Evolutionary conservation across 768 basidiomycete genomes (phyloP).

Genomic region (Suillus subalutaceus): DNA sequence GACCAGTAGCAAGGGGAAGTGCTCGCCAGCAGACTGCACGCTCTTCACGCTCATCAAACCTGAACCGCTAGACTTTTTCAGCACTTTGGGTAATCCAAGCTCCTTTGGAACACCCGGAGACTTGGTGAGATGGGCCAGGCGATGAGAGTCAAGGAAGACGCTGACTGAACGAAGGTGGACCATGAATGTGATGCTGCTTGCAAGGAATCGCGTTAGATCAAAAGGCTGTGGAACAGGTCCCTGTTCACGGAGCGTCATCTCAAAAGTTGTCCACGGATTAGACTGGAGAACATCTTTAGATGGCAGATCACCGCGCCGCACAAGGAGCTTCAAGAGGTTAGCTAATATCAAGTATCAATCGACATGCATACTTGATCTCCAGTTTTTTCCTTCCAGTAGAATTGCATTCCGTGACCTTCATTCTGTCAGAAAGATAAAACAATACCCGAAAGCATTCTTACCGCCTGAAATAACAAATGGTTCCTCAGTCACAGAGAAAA

Average conservation of each 20-base stretch:
- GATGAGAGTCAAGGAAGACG: slow-evolving; percentile 80
- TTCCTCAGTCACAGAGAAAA: slow-evolving; percentile 83
- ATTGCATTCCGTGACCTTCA: slow-evolving; percentile 88
- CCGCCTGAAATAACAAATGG: slow-evolving; percentile 84
- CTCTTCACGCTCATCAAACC: slow-evolving; percentile 70
- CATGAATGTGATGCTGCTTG: slow-evolving; percentile 95
- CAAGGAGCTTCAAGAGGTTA: slow-evolving; percentile 61
- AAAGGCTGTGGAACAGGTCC: slow-evolving; percentile 79
- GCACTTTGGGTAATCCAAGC: slow-evolving; percentile 54
- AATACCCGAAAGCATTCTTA: slow-evolving; percentile 27
- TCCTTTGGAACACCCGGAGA: slow-evolving; percentile 52
- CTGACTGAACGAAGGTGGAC: slow-evolving; percentile 71
- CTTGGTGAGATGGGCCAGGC: slow-evolving; percentile 70
- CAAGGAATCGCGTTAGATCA: slow-evolving; percentile 87
- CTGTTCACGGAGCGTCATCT: slow-evolving; percentile 85
- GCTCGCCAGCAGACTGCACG: slow-evolving; percentile 66
- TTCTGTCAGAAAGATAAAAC: slow-evolving; percentile 23
- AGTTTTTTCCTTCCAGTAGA: slow-evolving; percentile 91
- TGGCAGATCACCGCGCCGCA: slow-evolving; percentile 72
- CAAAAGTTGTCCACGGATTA: slow-evolving; percentile 81
- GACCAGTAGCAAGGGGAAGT: slow-evolving; percentile 6
- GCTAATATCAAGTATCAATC: background rate
- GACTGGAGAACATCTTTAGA: slow-evolving; percentile 32
- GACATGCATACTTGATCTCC: slow-evolving; percentile 65
- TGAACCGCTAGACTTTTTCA: slow-evolving; percentile 57